Conservation (phyloP, 805 yeast genomes). For the Candida vartiovaarae region DNA sequence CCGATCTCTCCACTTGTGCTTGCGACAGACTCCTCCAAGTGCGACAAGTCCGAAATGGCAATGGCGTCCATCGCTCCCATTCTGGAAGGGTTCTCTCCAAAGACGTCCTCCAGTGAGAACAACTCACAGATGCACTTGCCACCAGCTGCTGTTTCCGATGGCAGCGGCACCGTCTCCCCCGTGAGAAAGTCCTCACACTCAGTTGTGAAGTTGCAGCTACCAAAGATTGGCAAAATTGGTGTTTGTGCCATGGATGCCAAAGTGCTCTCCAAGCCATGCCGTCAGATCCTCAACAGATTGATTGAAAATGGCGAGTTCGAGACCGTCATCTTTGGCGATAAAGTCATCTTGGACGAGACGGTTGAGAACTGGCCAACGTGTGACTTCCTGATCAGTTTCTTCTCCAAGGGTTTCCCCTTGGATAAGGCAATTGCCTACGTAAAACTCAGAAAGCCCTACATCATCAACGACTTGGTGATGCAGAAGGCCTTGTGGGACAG, state of each 20-base stretch:
- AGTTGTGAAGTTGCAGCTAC: conserved; percentile 36
- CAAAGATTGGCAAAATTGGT: conserved; percentile 87
- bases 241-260: conserved; percentile 99
- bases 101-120: conserved; percentile 49
- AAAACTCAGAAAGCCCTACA: conserved; percentile 80
- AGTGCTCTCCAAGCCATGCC: conserved; percentile 91
- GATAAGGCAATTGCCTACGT: conserved; percentile 92
- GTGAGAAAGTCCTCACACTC: conserved; percentile 13
- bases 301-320: conserved; percentile 94
- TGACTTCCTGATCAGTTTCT: conserved; percentile 88
- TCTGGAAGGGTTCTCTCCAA: conserved; percentile 65
- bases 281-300: conserved; percentile 80
- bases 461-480: conserved; percentile 81
- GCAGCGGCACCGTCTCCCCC: conserved; percentile 9
- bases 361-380: conserved; percentile 99
- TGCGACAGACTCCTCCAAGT: conserved; percentile 10
- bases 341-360: conserved; percentile 86
- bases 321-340: conserved; percentile 94
- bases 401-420: conserved; percentile 93
- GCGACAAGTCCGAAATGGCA: conserved; percentile 36
- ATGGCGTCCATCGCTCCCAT: conserved; percentile 79
- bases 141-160: conserved; percentile 14
- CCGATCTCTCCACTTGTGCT: conserved; percentile 27
- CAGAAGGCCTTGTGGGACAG: conserved; percentile 98
- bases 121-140: conserved; percentile 22